Percentiles rank a stretch among this genome's conserved stretches.
Conservation (phyloP, 2,329 filamentous ascomycete species). For the Colletotrichum australisinense region DNA sequence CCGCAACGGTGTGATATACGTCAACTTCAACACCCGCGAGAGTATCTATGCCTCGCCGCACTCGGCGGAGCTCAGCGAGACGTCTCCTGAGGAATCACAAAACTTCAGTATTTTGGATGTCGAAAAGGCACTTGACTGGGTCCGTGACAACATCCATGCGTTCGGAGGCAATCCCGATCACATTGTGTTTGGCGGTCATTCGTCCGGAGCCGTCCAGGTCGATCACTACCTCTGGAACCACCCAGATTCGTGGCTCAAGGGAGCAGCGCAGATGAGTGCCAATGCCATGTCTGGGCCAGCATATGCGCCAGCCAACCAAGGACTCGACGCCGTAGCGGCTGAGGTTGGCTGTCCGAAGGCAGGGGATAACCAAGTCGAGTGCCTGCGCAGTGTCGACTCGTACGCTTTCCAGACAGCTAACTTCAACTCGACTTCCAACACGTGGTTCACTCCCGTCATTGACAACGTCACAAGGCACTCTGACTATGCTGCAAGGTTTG, state of each 20-base stretch:
- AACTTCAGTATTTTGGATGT: slow-evolving; percentile 50
- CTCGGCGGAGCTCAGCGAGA: slow-evolving; percentile 48
- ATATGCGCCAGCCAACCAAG: slow-evolving; percentile 50
- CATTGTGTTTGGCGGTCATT: slow-evolving; percentile 57
- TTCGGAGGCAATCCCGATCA: slow-evolving; percentile 58
- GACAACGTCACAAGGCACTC: slow-evolving; percentile 48
- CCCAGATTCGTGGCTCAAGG: slow-evolving; percentile 49
- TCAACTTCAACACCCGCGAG: slow-evolving; percentile 54
- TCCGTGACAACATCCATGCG: slow-evolving; percentile 52
- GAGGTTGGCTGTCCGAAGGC: slow-evolving; percentile 48
- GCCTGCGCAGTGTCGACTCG: slow-evolving; percentile 47
- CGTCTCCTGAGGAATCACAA: slow-evolving; percentile 41
- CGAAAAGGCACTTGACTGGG: slow-evolving; percentile 51
- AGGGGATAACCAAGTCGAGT: slow-evolving; percentile 48
- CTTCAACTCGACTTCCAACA: slow-evolving; percentile 51
- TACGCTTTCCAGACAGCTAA: slow-evolving; percentile 44
- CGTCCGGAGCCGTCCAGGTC: slow-evolving; percentile 50
- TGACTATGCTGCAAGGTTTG: slow-evolving; percentile 44
- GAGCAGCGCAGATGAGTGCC: slow-evolving; percentile 54
- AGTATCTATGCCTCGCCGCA: slow-evolving; percentile 57
- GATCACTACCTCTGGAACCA: slow-evolving; percentile 57
- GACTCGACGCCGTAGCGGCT: slow-evolving; percentile 48
- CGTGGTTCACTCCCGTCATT: slow-evolving; percentile 54
- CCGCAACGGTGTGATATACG: slow-evolving; percentile 48
- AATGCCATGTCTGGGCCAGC: slow-evolving; percentile 53